phyloP scores from a whole-genome alignment of 164 flowering plant genomes.

The Houttuynia cordata region DNA sequence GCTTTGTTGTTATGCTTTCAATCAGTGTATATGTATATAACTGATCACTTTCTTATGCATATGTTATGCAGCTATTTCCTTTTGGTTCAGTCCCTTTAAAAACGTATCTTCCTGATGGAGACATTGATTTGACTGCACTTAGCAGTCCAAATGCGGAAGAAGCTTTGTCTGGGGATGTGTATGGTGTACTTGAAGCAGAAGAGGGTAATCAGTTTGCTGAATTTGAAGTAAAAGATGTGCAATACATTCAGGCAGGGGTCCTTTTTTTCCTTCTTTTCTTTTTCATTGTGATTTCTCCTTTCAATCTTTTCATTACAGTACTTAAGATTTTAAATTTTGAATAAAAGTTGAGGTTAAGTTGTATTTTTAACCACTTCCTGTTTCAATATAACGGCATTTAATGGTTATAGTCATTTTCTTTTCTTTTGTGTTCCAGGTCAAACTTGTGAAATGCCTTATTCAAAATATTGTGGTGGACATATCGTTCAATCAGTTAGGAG shows the following conservation, averaged over 20 bases:
- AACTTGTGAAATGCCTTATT: slow-evolving; percentile 69
- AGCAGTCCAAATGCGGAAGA: slow-evolving; percentile 44
- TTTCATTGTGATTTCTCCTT: background rate
- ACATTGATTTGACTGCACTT: slow-evolving; percentile 73
- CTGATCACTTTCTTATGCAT: too few species aligned
- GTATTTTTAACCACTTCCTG: too few species aligned
- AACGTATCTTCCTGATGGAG: slow-evolving; percentile 98
- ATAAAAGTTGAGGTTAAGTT: background rate
- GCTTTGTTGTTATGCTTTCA: background rate
- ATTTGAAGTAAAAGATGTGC: slow-evolving; percentile 76
- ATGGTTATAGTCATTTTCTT: too few species aligned
- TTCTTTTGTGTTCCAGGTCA: slow-evolving; percentile 44
- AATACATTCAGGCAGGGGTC: slow-evolving; percentile 83
- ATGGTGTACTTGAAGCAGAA: slow-evolving; percentile 53
- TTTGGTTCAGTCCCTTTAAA: slow-evolving; percentile 91
- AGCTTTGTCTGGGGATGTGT: slow-evolving; percentile 42
- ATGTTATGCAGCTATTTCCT: slow-evolving; percentile 50
- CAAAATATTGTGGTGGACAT: slow-evolving; percentile 54
- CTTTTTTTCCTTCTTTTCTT: slow-evolving; percentile 1
- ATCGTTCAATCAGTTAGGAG: slow-evolving; percentile 73
- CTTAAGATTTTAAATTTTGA: too few species aligned
- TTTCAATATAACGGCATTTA: too few species aligned
- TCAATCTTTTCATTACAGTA: background rate
- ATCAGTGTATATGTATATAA: background rate
- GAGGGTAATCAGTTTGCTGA: slow-evolving; percentile 43